Conservation (phyloP, 2,329 filamentous ascomycete species). For the Fusarium tricinctum region DNA sequence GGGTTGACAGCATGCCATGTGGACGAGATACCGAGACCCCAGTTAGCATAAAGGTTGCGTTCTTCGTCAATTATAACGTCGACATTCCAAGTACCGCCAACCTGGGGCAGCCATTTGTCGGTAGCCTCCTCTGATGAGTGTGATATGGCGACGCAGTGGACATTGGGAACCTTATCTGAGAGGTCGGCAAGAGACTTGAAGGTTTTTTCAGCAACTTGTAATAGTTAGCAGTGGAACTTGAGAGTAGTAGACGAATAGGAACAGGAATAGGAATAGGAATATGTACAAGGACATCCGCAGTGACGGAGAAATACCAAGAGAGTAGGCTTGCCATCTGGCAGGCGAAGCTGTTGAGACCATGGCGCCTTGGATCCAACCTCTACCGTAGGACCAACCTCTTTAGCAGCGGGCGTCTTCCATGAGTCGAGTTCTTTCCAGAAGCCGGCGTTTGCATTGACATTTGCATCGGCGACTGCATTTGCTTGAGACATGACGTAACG, state of each 20-base stretch:
- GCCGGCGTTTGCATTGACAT: constrained; percentile 28
- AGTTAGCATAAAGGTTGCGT: constrained; percentile 72
- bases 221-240: background rate
- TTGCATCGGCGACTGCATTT: background rate
- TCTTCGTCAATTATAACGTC: constrained; percentile 72
- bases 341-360: constrained; percentile 62
- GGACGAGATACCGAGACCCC: constrained; percentile 73
- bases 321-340: constrained; percentile 69
- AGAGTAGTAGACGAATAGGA: background rate
- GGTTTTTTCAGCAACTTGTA: constrained; percentile 75
- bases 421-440: constrained; percentile 58
- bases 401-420: constrained; percentile 58
- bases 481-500: constrained; percentile 35
- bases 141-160: constrained; percentile 73
- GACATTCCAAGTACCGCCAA: constrained; percentile 70
- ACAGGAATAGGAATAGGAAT: background rate
- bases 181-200: constrained; percentile 68
- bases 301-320: constrained; percentile 78
- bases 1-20: constrained; percentile 75
- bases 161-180: constrained; percentile 62
- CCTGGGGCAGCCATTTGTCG: constrained; percentile 68
- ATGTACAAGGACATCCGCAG: constrained; percentile 79
- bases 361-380: constrained; percentile 70
- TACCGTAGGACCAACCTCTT: constrained; percentile 63
- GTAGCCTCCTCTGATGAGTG: constrained; percentile 69